phyloP scores from a whole-genome alignment of 1,284 basidiomycete species.

The Phlebopus sp. region DNA sequence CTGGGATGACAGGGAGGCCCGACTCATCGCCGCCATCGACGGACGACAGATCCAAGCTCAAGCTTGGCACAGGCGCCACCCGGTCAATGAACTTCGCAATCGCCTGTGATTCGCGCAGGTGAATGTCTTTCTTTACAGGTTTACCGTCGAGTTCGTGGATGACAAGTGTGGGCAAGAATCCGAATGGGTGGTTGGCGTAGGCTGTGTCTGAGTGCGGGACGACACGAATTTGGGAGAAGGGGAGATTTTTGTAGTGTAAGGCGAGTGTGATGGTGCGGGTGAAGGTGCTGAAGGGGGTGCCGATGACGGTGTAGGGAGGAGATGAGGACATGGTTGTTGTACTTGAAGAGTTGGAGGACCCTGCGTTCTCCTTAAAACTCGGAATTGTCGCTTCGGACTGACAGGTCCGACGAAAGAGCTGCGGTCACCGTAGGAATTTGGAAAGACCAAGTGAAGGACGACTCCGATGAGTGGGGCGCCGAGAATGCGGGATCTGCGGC shows the following conservation, averaged over 20 bases:
- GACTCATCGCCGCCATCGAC: slow-evolving; percentile 17
- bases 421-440: too few species aligned
- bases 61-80: slow-evolving; percentile 24
- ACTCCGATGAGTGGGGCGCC: too few species aligned
- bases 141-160: slow-evolving; percentile 26
- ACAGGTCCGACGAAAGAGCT: too few species aligned
- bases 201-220: slow-evolving; percentile 30
- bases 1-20: slow-evolving; percentile 16
- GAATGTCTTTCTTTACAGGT: slow-evolving; percentile 17
- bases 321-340: slow-evolving; percentile 16
- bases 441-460: too few species aligned
- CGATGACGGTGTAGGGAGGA: slow-evolving; percentile 25
- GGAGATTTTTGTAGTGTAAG: slow-evolving; percentile 25
- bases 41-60: slow-evolving; percentile 19
- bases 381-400: too few species aligned
- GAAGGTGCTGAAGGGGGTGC: slow-evolving; percentile 35
- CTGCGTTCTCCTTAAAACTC: too few species aligned
- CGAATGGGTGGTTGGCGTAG: slow-evolving; percentile 30
- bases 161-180: slow-evolving; percentile 31
- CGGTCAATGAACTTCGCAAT: slow-evolving; percentile 30
- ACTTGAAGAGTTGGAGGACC: background rate
- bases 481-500: too few species aligned
- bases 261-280: slow-evolving; percentile 33
- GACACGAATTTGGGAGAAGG: slow-evolving; percentile 26
- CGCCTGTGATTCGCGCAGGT: slow-evolving; percentile 28